Conservation (phyloP, 2,329 filamentous ascomycete genomes). For the Fusarium torreyae region DNA sequence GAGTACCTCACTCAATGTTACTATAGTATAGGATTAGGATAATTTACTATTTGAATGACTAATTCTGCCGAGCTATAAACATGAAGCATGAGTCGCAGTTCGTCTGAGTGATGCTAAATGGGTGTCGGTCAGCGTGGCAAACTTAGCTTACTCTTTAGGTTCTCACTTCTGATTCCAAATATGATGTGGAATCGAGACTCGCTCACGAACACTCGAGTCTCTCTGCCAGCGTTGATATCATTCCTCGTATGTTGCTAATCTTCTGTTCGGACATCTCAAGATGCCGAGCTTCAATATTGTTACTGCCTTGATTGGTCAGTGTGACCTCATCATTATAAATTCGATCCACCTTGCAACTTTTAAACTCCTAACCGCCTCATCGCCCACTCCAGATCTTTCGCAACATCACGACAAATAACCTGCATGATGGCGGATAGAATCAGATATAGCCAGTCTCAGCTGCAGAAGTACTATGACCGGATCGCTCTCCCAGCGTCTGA, state of each 20-base stretch:
- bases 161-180: no score
- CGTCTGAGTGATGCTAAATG: no score
- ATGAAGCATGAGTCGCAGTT: no score
- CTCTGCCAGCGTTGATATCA: background rate
- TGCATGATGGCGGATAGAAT: conserved; percentile 20
- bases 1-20: no score
- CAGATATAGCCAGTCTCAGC: conserved; percentile 6
- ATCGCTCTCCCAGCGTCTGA: conserved; percentile 6
- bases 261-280: no score
- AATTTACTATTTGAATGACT: no score
- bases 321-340: background rate
- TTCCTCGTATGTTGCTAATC: background rate
- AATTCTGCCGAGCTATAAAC: no score
- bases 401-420: background rate
- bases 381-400: background rate
- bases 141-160: no score
- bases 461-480: conserved; percentile 19
- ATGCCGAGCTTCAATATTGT: background rate
- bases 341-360: conserved; percentile 1
- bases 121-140: no score
- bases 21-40: no score
- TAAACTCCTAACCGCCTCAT: background rate
- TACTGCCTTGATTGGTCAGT: background rate
- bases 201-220: no score
- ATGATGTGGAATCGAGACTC: no score